Conservation (phyloP, 2,329 filamentous ascomycete genomes). For the Scedosporium apiospermum region DNA sequence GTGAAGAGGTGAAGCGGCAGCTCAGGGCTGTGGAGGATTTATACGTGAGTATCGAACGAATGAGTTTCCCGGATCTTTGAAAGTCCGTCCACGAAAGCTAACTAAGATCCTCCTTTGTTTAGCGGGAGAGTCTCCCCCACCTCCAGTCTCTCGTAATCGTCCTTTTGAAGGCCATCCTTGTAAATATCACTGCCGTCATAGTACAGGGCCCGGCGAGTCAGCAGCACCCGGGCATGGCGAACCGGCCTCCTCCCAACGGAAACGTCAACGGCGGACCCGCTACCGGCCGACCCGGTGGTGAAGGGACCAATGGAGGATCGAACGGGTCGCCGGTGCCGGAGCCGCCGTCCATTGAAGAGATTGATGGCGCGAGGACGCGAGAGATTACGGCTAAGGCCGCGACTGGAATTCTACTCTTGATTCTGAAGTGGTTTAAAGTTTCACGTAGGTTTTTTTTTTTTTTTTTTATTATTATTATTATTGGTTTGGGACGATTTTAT, state of each 20-base stretch:
- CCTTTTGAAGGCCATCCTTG: slow-evolving; percentile 76
- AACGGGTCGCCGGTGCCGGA: slow-evolving; percentile 29
- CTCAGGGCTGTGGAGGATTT: slow-evolving; percentile 69
- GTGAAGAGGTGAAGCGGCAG: slow-evolving; percentile 50
- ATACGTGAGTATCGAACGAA: slow-evolving; percentile 47
- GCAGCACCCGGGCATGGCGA: slow-evolving; percentile 28
- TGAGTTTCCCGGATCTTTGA: neutral
- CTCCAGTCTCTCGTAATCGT: slow-evolving; percentile 91
- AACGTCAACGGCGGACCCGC: slow-evolving; percentile 14
- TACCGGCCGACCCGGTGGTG: neutral
- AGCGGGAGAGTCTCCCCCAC: slow-evolving; percentile 71
- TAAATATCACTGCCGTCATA: slow-evolving; percentile 80
- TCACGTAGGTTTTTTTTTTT: slow-evolving; percentile 58
- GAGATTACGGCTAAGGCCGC: slow-evolving; percentile 89
- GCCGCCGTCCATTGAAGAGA: slow-evolving; percentile 54
- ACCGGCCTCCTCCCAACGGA: slow-evolving; percentile 16
- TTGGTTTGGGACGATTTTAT: neutral
- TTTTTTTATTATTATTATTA: no score
- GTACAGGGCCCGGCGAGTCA: slow-evolving; percentile 43
- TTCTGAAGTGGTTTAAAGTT: slow-evolving; percentile 93
- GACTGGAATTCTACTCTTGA: slow-evolving; percentile 76
- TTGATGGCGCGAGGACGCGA: slow-evolving; percentile 70
- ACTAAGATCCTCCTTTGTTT: neutral
- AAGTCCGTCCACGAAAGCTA: neutral
- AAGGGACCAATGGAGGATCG: neutral